phyloP scores from a whole-genome alignment of 805 yeast species.

The Cephaloascus albidus region DNA sequence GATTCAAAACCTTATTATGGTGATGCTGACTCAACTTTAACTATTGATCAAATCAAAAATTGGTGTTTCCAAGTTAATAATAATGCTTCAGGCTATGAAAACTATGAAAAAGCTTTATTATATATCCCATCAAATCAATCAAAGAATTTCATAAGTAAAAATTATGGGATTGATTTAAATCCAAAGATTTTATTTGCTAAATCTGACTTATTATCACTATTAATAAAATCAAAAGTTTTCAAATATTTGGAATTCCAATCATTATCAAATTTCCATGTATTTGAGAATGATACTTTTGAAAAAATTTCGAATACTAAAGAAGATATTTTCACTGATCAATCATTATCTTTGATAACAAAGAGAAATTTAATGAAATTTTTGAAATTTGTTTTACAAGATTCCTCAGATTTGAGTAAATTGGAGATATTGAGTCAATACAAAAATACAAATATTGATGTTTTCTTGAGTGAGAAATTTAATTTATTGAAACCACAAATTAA shows the following conservation, averaged over 20 bases:
- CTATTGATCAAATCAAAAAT: constrained; percentile 73
- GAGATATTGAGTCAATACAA: constrained; percentile 49
- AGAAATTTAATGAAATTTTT: constrained; percentile 85
- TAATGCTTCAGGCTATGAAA: constrained; percentile 20
- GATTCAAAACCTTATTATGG: constrained; percentile 85
- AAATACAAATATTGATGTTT: constrained; percentile 45
- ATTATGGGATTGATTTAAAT: constrained; percentile 79
- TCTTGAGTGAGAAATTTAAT: constrained; percentile 57
- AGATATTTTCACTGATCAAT: constrained; percentile 87
- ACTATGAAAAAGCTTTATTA: constrained; percentile 64
- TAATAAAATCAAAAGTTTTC: constrained; percentile 80
- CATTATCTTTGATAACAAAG: constrained; percentile 64
- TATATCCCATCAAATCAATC: constrained; percentile 62
- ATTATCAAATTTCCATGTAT: constrained; percentile 84
- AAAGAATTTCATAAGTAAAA: constrained; percentile 42
- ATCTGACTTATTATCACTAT: constrained; percentile 73
- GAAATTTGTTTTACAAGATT: constrained; percentile 62
- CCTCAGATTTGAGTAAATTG: constrained; percentile 51
- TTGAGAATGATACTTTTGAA: constrained; percentile 83
- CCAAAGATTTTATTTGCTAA: constrained; percentile 86
- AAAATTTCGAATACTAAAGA: constrained; percentile 81
- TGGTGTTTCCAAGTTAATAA: constrained; percentile 74
- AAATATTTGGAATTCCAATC: constrained; percentile 90
- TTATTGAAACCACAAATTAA: constrained; percentile 66
- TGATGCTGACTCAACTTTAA: constrained; percentile 76